phyloP scores from a whole-genome alignment of 2,329 filamentous ascomycete species.

The Penicillium sp. region DNA sequence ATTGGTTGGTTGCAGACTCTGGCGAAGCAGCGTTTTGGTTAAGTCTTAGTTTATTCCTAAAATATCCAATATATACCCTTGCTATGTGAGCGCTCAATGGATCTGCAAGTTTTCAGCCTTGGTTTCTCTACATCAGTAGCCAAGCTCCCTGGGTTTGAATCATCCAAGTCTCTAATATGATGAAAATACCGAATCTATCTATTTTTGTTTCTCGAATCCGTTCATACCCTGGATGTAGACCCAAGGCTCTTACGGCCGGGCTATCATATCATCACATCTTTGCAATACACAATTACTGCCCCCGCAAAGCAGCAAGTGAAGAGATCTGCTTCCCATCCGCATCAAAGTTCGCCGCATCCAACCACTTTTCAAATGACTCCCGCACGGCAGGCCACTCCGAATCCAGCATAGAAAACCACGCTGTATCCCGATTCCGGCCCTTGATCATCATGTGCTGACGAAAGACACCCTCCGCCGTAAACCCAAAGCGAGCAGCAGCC shows the following conservation, averaged over 20 bases:
- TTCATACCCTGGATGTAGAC: background rate
- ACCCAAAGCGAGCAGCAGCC: slow-evolving; percentile 59
- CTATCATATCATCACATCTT: background rate
- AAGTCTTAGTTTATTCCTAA: slow-evolving; percentile 1
- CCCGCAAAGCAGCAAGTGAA: slow-evolving; percentile 8
- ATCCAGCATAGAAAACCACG: slow-evolving; percentile 22
- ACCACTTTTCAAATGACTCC: slow-evolving; percentile 16
- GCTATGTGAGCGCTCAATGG: background rate
- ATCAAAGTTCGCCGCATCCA: slow-evolving; percentile 17
- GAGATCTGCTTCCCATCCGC: slow-evolving; percentile 10
- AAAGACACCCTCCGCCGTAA: slow-evolving; percentile 59
- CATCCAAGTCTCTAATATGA: background rate
- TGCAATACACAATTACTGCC: background rate
- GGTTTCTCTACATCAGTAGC: background rate
- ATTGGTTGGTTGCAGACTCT: slow-evolving; percentile 78
- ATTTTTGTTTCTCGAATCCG: background rate
- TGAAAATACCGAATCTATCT: background rate
- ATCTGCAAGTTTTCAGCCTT: background rate
- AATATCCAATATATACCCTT: background rate
- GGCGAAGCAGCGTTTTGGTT: slow-evolving; percentile 77
- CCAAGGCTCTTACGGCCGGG: background rate
- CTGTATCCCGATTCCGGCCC: slow-evolving; percentile 58
- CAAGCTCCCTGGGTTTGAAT: background rate
- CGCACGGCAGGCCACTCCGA: slow-evolving; percentile 15
- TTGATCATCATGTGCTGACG: slow-evolving; percentile 61